phyloP scores from a whole-genome alignment of 306 rosid genomes.

The Sphenostylis stenocarpa region DNA sequence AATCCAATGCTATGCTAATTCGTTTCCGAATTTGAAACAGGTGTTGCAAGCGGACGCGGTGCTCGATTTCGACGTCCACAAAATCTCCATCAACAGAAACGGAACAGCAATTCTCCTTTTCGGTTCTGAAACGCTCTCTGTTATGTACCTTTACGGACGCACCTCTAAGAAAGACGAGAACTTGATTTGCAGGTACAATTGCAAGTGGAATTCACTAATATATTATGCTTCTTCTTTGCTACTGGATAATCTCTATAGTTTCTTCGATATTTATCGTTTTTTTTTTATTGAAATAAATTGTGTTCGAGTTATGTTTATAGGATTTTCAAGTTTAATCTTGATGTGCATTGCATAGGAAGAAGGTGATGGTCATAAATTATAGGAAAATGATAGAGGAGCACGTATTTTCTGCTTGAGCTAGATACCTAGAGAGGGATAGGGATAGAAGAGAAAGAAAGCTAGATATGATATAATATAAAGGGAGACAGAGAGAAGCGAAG shows the following conservation, averaged over 20 bases:
- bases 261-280: slow-evolving; percentile 19
- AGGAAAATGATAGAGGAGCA: neutral
- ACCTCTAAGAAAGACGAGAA: slow-evolving; percentile 54
- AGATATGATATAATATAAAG: neutral
- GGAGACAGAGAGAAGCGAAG: neutral
- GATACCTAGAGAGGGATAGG: neutral
- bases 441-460: neutral
- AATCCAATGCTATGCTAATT: neutral
- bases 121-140: slow-evolving; percentile 61
- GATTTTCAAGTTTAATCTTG: slow-evolving; percentile 4
- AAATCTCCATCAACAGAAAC: slow-evolving; percentile 72
- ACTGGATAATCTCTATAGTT: slow-evolving; percentile 17
- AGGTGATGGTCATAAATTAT: neutral
- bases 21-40: slow-evolving; percentile 42
- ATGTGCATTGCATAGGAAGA: slow-evolving; percentile 10
- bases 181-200: slow-evolving; percentile 70
- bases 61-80: slow-evolving; percentile 54
- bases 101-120: slow-evolving; percentile 72
- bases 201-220: neutral
- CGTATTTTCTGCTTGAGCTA: neutral
- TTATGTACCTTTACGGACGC: slow-evolving; percentile 83
- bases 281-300: neutral
- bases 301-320: neutral
- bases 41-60: slow-evolving; percentile 67
- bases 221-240: neutral